Conservation (phyloP, 208 protist species). For the Trypanosomatidae sp. region DNA sequence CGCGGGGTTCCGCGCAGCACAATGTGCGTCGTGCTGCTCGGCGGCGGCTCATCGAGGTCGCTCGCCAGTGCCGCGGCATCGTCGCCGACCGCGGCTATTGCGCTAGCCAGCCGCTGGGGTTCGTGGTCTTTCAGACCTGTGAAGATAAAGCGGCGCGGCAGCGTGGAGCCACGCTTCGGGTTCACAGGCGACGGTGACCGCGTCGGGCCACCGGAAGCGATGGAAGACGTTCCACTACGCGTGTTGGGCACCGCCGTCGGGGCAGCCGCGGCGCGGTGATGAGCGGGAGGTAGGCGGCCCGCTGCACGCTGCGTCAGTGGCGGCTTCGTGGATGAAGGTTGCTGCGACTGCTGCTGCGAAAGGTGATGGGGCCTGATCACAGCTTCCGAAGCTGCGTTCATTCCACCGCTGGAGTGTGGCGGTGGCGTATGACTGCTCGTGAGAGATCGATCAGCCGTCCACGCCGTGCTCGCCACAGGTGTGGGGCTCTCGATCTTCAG, state of each 20-base stretch:
- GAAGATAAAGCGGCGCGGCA: constrained; percentile 70
- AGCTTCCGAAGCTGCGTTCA: background rate
- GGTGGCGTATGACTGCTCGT: constrained; percentile 25
- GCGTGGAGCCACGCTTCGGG: constrained; percentile 60
- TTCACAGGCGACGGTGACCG: constrained; percentile 84
- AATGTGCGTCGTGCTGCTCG: constrained; percentile 65
- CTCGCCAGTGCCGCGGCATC: constrained; percentile 47
- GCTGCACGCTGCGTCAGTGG: constrained; percentile 21
- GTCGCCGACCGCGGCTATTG: constrained; percentile 51
- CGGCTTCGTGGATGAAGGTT: constrained; percentile 5
- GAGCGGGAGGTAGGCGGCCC: constrained; percentile 21
- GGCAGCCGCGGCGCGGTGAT: background rate
- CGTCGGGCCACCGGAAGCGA: constrained; percentile 53
- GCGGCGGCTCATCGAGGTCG: constrained; percentile 64
- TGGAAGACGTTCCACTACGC: constrained; percentile 56
- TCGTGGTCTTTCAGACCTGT: constrained; percentile 68
- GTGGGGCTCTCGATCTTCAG: constrained; percentile 36
- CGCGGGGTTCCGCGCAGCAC: constrained; percentile 75
- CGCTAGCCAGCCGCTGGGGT: constrained; percentile 32
- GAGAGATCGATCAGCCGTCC: constrained; percentile 25
- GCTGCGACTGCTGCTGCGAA: constrained; percentile 2
- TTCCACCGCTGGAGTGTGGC: background rate
- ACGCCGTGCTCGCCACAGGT: constrained; percentile 23
- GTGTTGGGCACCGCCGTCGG: constrained; percentile 23
- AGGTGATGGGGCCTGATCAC: constrained; percentile 6